Base-by-base conservation (phyloP, 2,329 filamentous ascomycete genomes). In the Alternaria ventricosa region DNA sequence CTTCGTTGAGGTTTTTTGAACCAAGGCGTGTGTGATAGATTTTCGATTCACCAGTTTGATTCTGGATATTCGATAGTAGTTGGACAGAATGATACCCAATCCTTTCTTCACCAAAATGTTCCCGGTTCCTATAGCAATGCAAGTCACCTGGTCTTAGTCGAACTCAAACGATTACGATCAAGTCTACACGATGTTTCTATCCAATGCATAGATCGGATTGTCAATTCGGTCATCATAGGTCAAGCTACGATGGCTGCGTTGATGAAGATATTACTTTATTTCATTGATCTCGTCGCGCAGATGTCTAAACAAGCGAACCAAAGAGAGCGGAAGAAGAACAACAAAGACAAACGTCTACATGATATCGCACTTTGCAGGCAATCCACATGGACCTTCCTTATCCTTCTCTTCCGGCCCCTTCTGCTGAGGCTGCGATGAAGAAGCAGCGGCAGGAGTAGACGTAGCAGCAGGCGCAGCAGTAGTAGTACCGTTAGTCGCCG, bases 351-450 rank as follows among this genome's bases (percentile, higher is more conserved):
- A 36, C 13, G 23, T 53, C 50, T 71, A 93, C 75, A 89, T 82
- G 71, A 96, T 87, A 50, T 83, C 81, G 80, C 92, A 96, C 76
- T 94, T 94, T 55, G 84, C 82, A 30, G 93, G 92, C 72, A 96
- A 82, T 22, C 93, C 92, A 77, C 93, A 96, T 49, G 91, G 91
- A 0, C 92, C 90, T 75, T 90, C 87, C 60, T 86, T 86, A 66
- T 86, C 79, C 55, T 80, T 79, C 12, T 63, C 53, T 57, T 75
- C 73, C 58, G 81, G 36, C 9, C 36, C 73, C 56, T 73, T 73
- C 63, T 76, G 59, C 53, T 74, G 71, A 28, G 76, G 75, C 54
- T 55, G 56, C 9, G 70, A 61, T n/a, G 68, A 60, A 7, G 62
- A 45, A 22, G 73, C 61, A 71, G 74, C 50, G 43, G 60, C 46